These are phyloP conservation scores for Geoglossum cookeanum DNA, from an alignment of 2,329 filamentous ascomycete species.

Conservation along the genomic window DNA sequence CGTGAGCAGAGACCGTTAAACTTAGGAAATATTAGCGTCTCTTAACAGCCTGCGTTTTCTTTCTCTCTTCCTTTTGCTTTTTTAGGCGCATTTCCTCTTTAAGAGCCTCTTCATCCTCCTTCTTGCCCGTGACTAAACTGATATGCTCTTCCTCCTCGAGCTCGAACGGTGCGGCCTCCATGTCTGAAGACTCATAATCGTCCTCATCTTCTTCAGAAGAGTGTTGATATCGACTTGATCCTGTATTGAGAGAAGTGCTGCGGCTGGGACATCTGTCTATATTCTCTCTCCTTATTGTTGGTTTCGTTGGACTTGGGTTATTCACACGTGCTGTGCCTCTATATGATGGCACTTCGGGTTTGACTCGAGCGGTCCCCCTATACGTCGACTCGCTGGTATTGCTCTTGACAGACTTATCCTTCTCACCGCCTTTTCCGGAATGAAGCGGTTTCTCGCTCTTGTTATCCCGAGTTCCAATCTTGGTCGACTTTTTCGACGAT, in stretches of 20 bases:
- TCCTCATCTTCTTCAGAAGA: neutral
- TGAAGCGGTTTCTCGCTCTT: neutral
- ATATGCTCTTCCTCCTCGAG: conserved; percentile 25
- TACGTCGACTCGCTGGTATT: neutral
- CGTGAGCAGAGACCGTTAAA: neutral
- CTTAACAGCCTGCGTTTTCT: conserved; percentile 21
- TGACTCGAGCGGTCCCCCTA: conserved; percentile 2
- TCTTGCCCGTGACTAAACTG: conserved; percentile 22
- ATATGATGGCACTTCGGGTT: neutral
- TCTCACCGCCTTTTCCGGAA: conserved; percentile 1
- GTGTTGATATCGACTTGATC: neutral
- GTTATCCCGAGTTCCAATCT: neutral
- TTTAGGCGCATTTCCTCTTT: conserved; percentile 25
- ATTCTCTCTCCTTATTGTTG: neutral
- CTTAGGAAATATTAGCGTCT: neutral
- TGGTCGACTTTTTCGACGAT: conserved; percentile 17
- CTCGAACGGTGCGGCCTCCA: conserved; percentile 29
- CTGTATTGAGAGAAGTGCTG: neutral
- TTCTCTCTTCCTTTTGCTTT: conserved; percentile 26
- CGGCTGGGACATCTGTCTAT: neutral
- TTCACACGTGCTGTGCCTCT: conserved; percentile 5
- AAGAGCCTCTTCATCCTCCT: conserved; percentile 28
- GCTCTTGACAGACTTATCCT: conserved; percentile 10
- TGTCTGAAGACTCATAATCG: conserved; percentile 24
- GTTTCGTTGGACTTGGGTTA: neutral